Percentiles rank a stretch among this genome's conserved stretches.
phyloP scores from a whole-genome alignment of 1,284 basidiomycete genomes.

The Agroathelia rolfsii region DNA sequence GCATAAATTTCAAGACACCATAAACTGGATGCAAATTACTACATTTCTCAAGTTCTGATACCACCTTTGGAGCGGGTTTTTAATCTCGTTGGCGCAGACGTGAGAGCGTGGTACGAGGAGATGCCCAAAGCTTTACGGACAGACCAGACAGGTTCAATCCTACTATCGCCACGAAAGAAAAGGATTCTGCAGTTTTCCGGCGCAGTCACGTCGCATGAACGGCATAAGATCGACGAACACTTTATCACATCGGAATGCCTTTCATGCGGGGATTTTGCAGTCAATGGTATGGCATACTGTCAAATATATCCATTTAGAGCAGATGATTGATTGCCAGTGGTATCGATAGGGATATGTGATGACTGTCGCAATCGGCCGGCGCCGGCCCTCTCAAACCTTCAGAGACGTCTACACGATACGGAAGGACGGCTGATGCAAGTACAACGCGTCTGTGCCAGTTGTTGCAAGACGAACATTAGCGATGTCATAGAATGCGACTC shows the following conservation, averaged over 20 bases:
- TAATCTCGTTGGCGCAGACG: conserved; percentile 86
- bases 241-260: conserved; percentile 68
- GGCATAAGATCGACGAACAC: conserved; percentile 62
- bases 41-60: conserved; percentile 82
- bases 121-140: conserved; percentile 61
- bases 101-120: conserved; percentile 80
- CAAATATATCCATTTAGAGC: conserved; percentile 2
- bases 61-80: conserved; percentile 87
- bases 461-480: conserved; percentile 41
- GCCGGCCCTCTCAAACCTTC: conserved; percentile 50
- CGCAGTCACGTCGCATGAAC: conserved; percentile 24
- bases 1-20: conserved; percentile 32
- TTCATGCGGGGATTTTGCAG: conserved; percentile 49
- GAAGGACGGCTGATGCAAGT: conserved; percentile 48
- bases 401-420: conserved; percentile 44
- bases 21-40: conserved; percentile 80
- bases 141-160: conserved; percentile 22
- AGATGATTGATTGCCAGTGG: conserved; percentile 6
- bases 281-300: conserved; percentile 34
- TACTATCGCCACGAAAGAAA: conserved; percentile 38
- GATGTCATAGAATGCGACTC: conserved; percentile 73
- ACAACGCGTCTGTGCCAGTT: conserved; percentile 65
- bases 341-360: conserved; percentile 56
- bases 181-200: too few relatives aligned
- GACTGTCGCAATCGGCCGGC: conserved; percentile 46